Percentiles rank a stretch among this genome's conserved stretches.
phyloP scores from a whole-genome alignment of 495 filamentous ascomycete genomes.

The Penicillium argentinense region DNA sequence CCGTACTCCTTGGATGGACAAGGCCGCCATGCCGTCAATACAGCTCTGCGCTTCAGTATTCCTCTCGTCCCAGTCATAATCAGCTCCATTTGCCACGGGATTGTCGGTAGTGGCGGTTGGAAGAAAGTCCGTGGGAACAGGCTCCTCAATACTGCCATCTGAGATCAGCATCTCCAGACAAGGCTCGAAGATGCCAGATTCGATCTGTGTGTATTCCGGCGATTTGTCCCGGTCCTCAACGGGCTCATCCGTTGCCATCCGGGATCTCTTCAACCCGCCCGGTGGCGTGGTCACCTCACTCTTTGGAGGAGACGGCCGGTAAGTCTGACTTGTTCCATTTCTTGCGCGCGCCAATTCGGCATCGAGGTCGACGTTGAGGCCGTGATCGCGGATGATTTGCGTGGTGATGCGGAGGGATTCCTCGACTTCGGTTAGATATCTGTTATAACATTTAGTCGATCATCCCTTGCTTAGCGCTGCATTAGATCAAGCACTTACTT shows the following conservation, averaged over 20 bases:
- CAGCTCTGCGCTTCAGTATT: conserved; percentile 7
- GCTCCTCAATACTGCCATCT: neutral
- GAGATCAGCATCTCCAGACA: conserved; percentile 1
- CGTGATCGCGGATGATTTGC: conserved; percentile 5
- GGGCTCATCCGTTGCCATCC: neutral
- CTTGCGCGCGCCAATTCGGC: conserved; percentile 1
- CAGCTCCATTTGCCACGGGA: neutral
- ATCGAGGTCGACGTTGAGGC: conserved; percentile 3
- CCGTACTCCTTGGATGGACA: conserved; percentile 5
- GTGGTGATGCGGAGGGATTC: conserved; percentile 6
- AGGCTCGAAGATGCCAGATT: neutral
- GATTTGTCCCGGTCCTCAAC: neutral
- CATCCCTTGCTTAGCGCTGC: too few species aligned
- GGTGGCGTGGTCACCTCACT: neutral
- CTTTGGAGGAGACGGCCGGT: neutral
- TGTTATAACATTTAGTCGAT: neutral
- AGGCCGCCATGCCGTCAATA: conserved; percentile 4
- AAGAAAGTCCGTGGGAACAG: neutral
- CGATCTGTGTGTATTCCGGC: neutral
- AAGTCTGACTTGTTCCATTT: neutral
- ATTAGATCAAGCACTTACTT: neutral
- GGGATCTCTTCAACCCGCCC: neutral
- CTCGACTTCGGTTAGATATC: conserved; percentile 7
- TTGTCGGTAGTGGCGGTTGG: neutral
- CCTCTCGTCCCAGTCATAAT: conserved; percentile 8